These are phyloP conservation scores for Rhizopus stolonifer DNA, from an alignment of 371 early-diverging fungal species.

Conservation along the genomic window DNA sequence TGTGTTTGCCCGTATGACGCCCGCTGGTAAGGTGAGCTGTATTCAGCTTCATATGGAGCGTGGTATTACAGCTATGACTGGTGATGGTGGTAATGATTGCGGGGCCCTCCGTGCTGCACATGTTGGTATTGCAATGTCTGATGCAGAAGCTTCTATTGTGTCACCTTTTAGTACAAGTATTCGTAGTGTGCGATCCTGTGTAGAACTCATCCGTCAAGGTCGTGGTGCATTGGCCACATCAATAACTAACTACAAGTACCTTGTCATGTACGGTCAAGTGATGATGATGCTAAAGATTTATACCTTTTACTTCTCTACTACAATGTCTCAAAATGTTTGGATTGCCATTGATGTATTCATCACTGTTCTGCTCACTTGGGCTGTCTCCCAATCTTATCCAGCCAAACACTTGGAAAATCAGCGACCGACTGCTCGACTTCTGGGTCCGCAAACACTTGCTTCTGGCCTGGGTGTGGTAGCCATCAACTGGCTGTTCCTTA, in stretches of 20 bases:
- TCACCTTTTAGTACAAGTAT: constrained; percentile 81
- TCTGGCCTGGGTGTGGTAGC: constrained; percentile 65
- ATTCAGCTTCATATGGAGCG: constrained; percentile 76
- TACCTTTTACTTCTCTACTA: constrained; percentile 57
- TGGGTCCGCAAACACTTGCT: constrained; percentile 68
- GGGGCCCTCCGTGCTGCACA: constrained; percentile 91
- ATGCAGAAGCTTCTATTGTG: constrained; percentile 85
- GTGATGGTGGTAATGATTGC: constrained; percentile 97
- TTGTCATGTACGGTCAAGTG: constrained; percentile 74
- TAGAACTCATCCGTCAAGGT: constrained; percentile 72
- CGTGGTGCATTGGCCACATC: constrained; percentile 77
- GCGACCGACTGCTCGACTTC: constrained; percentile 70
- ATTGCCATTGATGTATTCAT: constrained; percentile 70
- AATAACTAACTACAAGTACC: constrained; percentile 75
- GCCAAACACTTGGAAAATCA: constrained; percentile 51
- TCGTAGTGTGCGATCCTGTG: constrained; percentile 68
- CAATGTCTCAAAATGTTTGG: constrained; percentile 65
- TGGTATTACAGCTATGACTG: constrained; percentile 85
- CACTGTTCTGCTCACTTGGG: constrained; percentile 64
- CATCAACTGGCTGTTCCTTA: constrained; percentile 64
- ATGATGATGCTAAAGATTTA: constrained; percentile 69
- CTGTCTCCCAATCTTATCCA: constrained; percentile 65
- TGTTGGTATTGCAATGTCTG: constrained; percentile 88
- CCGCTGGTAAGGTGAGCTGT: constrained; percentile 69
- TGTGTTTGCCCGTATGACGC: constrained; percentile 81